phyloP scores from a whole-genome alignment of 139 green algal species.

The Auxenochlorella pyrenoidosa region DNA sequence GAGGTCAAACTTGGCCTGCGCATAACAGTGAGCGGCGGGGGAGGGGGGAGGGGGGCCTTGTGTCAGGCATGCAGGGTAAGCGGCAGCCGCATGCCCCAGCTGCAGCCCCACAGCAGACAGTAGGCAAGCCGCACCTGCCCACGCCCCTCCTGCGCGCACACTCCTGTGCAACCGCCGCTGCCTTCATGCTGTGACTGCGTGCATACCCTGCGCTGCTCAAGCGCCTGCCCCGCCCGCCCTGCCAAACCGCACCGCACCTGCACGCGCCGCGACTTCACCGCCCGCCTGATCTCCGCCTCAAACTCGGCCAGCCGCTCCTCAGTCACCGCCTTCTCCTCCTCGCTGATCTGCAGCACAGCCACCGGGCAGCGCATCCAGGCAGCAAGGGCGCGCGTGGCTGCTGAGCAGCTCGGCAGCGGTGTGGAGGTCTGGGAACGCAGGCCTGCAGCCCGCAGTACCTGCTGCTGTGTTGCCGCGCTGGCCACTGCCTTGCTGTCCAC shows the following conservation, averaged over 20 bases:
- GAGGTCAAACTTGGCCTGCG: constrained; percentile 28
- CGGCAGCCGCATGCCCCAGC: background rate
- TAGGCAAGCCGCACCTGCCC: too few relatives aligned
- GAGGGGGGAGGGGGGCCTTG: background rate
- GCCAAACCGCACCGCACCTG: background rate
- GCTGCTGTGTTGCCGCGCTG: too few relatives aligned
- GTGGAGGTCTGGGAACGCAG: too few relatives aligned
- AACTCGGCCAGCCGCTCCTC: constrained; percentile 5
- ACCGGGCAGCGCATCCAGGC: background rate
- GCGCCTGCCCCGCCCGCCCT: too few relatives aligned
- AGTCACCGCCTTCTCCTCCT: background rate
- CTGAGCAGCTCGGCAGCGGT: too few relatives aligned
- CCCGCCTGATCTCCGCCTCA: background rate
- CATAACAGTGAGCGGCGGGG: background rate
- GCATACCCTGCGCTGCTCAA: too few relatives aligned
- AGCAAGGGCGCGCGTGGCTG: background rate
- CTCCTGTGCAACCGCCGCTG: too few relatives aligned
- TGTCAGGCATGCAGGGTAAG: background rate
- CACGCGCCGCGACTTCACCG: background rate
- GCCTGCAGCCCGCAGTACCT: too few relatives aligned
- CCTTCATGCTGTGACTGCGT: too few relatives aligned
- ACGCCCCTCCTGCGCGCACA: too few relatives aligned
- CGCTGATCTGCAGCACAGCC: constrained; percentile 7
- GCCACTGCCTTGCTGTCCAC: too few relatives aligned
- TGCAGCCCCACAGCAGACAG: too few relatives aligned